Base-by-base conservation (phyloP, 306 rosid species). In the Fagus sylvatica region DNA sequence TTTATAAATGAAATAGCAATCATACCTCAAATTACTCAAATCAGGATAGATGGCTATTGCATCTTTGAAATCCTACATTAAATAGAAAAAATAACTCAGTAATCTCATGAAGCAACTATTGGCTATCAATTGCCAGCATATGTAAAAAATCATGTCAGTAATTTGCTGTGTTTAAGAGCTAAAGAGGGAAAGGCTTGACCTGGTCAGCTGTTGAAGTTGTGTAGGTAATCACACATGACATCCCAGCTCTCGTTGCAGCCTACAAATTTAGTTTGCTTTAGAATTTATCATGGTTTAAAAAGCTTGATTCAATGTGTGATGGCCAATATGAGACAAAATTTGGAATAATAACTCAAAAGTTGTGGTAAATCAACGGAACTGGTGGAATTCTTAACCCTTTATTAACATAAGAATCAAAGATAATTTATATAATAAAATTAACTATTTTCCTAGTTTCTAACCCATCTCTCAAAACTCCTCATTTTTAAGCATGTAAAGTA, bases 201-300 rank as follows among this genome's bases (percentile, higher is more conserved):
- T 92, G 98, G 0, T 86, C 79, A 17, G 92, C 95, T n/a, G 98
- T 95, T 80, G 98, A 95, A 79, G 97, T 76, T 32, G 98, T 92
- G 82, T 89, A 95, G 76, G 86, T 88, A 72, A 92, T 81, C 70
- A 95, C 86, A 30, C 98, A 95, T 51, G 97, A 69, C 98, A 95
- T 95, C 60, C 98, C 98, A 32, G 98, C 98, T 76, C 83, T 72
- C 81, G 93, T 86, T 75, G 98, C 97, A 53, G 97, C 98, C 98
- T 92, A 78, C 49, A 61, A 66, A 70, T 66, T 74, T 71, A 83
- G 59, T 54, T 72, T n/a, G n/a, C n/a, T n/a, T n/a, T n/a, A n/a
- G n/a, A n/a, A n/a, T n/a, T n/a, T n/a, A n/a, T n/a, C n/a, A n/a
- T n/a, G n/a, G n/a, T n/a, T n/a, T n/a, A n/a, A n/a, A n/a, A n/a